Evolutionary conservation across 768 basidiomycete species (phyloP), one percentile per base, ranked within the genome.

Genomic region (Boletus reticulatus): DNA sequence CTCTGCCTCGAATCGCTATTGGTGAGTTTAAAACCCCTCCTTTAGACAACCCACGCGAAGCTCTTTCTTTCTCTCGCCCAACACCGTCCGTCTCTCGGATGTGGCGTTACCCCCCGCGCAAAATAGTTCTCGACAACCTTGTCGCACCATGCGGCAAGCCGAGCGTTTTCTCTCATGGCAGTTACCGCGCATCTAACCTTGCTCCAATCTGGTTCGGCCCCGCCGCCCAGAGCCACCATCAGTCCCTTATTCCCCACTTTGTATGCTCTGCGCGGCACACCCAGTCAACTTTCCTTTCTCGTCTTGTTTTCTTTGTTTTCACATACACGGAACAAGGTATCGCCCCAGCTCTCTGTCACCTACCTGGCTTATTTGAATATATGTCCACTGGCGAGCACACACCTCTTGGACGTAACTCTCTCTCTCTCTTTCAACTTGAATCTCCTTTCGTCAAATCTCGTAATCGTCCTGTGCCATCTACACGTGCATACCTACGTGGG

Each of bases 341-440:
- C 41, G 24, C 24, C 63, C 53, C 55, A 52, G 43, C 31, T 22
- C 54, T 42, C 49, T 31, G 36, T 53, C 47, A 32, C 27, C 7
- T 29, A 29, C 27, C 27, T 9, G 27, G 27, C 27, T 29, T 44
- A 51, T 49, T 48, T 56, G 43, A 49, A 51, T 29, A 46, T 53
- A 42, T 43, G 37, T 50, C 37, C 29, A 19, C 32, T 42, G 34
- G 53, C 20, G 20, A 29, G 27, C 59, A 56, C 56, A 52, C 53
- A 43, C 56, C 43, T 44, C 34, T 45, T 27, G 48, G 34, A 67
- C 66, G 60, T 67, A 55, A 62, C 57, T 14, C 43, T 19, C 22
- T 41, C n/a, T 22, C 22, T 22, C 22, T 22, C 22, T n/a, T n/a
- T 22, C 39, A 29, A 32, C 36, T 47, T 8, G n/a, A 47, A 19